phyloP scores from a whole-genome alignment of 371 early-diverging fungal species.

The Mucor irregularis region DNA sequence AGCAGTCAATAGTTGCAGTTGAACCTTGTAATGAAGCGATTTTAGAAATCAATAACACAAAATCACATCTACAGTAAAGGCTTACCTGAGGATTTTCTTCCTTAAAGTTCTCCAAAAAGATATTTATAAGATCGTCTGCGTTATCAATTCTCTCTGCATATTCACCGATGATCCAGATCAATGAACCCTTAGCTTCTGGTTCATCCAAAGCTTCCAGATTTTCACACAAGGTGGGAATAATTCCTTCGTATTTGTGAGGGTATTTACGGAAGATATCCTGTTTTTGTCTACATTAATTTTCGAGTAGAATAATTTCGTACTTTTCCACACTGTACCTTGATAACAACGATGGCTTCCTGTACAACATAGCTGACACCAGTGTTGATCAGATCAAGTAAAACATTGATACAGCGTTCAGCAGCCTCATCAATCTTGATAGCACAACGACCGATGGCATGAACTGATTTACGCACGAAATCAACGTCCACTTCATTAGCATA shows the following conservation, averaged over 20 bases:
- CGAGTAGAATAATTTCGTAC: not conserved
- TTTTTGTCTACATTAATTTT: not conserved
- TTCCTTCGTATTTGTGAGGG: slow-evolving; percentile 84
- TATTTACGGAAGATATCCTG: slow-evolving; percentile 94
- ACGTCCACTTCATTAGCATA: slow-evolving; percentile 97
- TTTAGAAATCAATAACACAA: slow-evolving; percentile 43
- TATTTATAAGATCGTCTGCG: slow-evolving; percentile 78
- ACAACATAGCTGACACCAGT: slow-evolving; percentile 90
- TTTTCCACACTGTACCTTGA: slow-evolving; percentile 57
- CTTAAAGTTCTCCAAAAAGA: slow-evolving; percentile 68
- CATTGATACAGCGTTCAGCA: slow-evolving; percentile 86
- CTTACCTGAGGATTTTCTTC: slow-evolving; percentile 69
- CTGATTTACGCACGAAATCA: slow-evolving; percentile 92
- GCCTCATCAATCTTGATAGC: slow-evolving; percentile 91
- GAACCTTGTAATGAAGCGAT: slow-evolving; percentile 62
- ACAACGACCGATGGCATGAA: slow-evolving; percentile 90
- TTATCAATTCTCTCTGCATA: slow-evolving; percentile 92
- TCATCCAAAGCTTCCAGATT: slow-evolving; percentile 88
- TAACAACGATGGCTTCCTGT: slow-evolving; percentile 90
- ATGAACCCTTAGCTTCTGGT: slow-evolving; percentile 90
- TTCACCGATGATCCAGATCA: slow-evolving; percentile 97
- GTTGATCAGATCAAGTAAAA: slow-evolving; percentile 87
- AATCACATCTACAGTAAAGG: slow-evolving; percentile 39
- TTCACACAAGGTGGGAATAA: slow-evolving; percentile 87
- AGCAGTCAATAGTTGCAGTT: slow-evolving; percentile 86